Evolutionary conservation across 371 early-diverging fungal species (phyloP).

Genomic region (Choanephora cucurbitarum): DNA sequence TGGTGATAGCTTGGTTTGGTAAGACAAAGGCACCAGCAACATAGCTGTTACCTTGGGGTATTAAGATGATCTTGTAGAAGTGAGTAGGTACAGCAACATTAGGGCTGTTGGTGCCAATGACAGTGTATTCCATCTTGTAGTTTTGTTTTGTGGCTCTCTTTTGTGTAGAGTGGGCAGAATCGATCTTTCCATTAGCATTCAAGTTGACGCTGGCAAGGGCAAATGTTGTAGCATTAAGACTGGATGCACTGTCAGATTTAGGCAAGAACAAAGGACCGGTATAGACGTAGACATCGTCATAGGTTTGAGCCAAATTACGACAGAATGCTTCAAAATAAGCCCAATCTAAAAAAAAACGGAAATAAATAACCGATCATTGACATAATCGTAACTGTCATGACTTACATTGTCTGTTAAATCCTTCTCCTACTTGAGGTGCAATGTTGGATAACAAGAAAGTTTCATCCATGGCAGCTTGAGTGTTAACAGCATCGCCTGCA

Average conservation of each 20-base stretch:
- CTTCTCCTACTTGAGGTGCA: slow-evolving; percentile 78
- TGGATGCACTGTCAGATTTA: slow-evolving; percentile 34
- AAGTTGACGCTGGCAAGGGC: not conserved
- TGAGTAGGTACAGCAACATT: slow-evolving; percentile 91
- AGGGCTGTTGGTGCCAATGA: slow-evolving; percentile 78
- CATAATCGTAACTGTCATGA: slow-evolving; percentile 7
- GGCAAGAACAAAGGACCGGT: slow-evolving; percentile 83
- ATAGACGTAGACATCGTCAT: slow-evolving; percentile 72
- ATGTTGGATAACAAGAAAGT: slow-evolving; percentile 79
- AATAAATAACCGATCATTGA: not conserved
- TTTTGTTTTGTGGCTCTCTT: slow-evolving; percentile 8
- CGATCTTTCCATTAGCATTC: not conserved
- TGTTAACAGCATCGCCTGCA: slow-evolving; percentile 70
- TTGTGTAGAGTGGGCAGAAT: not conserved
- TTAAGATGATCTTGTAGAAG: slow-evolving; percentile 82
- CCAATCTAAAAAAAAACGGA: slow-evolving; percentile 56
- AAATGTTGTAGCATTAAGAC: slow-evolving; percentile 2
- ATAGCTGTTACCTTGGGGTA: slow-evolving; percentile 36
- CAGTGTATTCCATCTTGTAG: slow-evolving; percentile 54
- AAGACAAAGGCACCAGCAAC: slow-evolving; percentile 76
- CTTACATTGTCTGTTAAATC: slow-evolving; percentile 78
- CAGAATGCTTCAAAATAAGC: slow-evolving; percentile 75
- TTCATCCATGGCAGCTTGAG: slow-evolving; percentile 69
- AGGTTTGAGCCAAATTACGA: slow-evolving; percentile 61
- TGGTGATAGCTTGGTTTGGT: slow-evolving; percentile 75